These are phyloP conservation scores for Synchytrium microbalum DNA, from an alignment of 371 early-diverging fungal genomes.

Conservation along the genomic window DNA sequence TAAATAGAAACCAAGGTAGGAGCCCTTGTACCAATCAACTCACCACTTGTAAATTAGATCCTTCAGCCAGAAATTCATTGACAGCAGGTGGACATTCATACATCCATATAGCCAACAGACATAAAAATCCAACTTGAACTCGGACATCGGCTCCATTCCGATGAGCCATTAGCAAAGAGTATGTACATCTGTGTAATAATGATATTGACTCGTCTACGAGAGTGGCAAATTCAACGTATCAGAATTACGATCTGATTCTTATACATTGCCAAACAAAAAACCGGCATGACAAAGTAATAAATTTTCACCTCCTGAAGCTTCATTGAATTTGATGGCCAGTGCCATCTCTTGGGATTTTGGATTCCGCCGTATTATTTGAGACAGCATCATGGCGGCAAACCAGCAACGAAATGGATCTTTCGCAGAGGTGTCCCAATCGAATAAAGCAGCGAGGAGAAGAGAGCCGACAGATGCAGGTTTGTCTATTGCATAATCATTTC, in stretches of 20 bases:
- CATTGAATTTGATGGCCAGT: slow-evolving; percentile 25
- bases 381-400: slow-evolving; percentile 79
- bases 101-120: slow-evolving; percentile 72
- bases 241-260: neutral
- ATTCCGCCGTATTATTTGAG: slow-evolving; percentile 67
- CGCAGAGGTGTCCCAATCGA: slow-evolving; percentile 61
- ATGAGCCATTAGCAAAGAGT: slow-evolving; percentile 24
- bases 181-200: slow-evolving; percentile 46
- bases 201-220: slow-evolving; percentile 40
- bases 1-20: too few relatives aligned
- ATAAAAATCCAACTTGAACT: slow-evolving; percentile 62
- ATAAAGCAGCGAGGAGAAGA: slow-evolving; percentile 62
- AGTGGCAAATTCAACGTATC: too few relatives aligned
- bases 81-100: slow-evolving; percentile 69
- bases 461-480: slow-evolving; percentile 73
- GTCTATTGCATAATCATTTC: slow-evolving; percentile 20
- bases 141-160: slow-evolving; percentile 48
- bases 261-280: neutral
- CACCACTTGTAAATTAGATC: slow-evolving; percentile 83
- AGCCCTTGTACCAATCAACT: slow-evolving; percentile 15
- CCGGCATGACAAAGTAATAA: neutral
- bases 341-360: slow-evolving; percentile 66
- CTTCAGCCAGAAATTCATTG: slow-evolving; percentile 75
- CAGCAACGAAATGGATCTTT: slow-evolving; percentile 78
- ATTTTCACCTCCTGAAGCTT: neutral